phyloP scores from a whole-genome alignment of 257 asterid genomes.

The Pogostemon cablin region DNA sequence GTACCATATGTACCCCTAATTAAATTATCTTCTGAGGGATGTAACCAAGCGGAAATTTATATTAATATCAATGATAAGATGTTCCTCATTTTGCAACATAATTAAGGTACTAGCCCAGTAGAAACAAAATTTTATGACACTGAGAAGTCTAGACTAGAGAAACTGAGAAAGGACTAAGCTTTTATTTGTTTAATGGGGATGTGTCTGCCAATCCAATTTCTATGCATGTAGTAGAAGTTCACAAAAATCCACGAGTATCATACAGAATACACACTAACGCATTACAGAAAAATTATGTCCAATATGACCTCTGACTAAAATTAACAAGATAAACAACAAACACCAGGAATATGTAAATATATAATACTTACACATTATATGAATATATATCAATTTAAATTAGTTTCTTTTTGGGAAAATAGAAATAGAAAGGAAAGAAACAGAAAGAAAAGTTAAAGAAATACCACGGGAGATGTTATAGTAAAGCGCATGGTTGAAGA shows the following conservation, averaged over 20 bases:
- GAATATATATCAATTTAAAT: not conserved
- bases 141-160: not conserved
- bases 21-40: not conserved
- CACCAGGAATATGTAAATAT: not conserved
- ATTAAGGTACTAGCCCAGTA: not conserved
- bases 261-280: not conserved
- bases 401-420: conserved; percentile 12
- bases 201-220: not conserved
- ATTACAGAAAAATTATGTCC: not conserved
- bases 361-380: not conserved
- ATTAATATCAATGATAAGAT: not conserved
- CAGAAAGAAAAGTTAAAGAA: conserved; percentile 24
- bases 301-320: not conserved
- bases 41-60: conserved; percentile 11
- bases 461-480: conserved; percentile 88
- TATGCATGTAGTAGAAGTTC: conserved; percentile 1
- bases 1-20: not conserved
- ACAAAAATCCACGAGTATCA: conserved; percentile 4
- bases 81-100: not conserved
- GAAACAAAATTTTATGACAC: no score
- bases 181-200: not conserved
- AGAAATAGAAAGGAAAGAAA: conserved; percentile 16
- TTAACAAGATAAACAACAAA: not conserved
- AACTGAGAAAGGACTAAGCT: not conserved
- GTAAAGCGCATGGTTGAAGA: conserved; percentile 90